phyloP scores from a whole-genome alignment of 768 basidiomycete genomes.

The Rubroboletus pulcherrimus region DNA sequence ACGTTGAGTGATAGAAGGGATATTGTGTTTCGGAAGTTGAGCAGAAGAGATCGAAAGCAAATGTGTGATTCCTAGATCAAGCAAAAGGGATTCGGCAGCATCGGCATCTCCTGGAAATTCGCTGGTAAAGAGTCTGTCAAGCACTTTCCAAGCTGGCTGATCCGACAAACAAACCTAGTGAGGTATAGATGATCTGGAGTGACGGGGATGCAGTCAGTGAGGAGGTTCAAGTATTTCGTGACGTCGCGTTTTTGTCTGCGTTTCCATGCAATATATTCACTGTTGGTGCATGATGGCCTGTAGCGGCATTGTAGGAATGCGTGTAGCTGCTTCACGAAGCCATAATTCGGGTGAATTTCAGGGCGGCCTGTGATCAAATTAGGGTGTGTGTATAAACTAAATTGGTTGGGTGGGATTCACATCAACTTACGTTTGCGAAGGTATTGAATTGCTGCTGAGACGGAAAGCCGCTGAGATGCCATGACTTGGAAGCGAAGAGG shows the following conservation, averaged over 20 bases:
- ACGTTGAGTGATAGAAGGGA: conserved; percentile 34
- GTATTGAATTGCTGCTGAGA: conserved; percentile 43
- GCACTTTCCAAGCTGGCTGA: background rate
- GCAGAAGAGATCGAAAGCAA: conserved; percentile 53
- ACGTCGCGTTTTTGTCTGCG: conserved; percentile 51
- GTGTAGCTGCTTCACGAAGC: conserved; percentile 58
- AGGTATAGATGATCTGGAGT: conserved; percentile 48
- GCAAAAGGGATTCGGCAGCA: conserved; percentile 47
- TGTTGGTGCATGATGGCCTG: conserved; percentile 38
- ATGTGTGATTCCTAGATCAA: conserved; percentile 52
- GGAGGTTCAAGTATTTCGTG: conserved; percentile 46
- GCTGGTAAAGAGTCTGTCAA: conserved; percentile 27
- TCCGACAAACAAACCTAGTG: conserved; percentile 38
- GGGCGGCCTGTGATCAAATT: conserved; percentile 32
- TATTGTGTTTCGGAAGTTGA: conserved; percentile 33
- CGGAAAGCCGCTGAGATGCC: conserved; percentile 41
- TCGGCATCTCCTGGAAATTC: conserved; percentile 54
- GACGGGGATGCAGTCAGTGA: conserved; percentile 51
- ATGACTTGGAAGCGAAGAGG: conserved; percentile 39
- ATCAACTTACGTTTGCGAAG: conserved; percentile 45
- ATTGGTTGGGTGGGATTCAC: background rate
- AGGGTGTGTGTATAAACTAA: conserved; percentile 10
- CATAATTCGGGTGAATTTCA: conserved; percentile 39
- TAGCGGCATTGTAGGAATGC: conserved; percentile 51
- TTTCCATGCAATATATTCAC: conserved; percentile 56